Conservation (phyloP, 208 protist genomes). For the Wallacemonas sp. region DNA sequence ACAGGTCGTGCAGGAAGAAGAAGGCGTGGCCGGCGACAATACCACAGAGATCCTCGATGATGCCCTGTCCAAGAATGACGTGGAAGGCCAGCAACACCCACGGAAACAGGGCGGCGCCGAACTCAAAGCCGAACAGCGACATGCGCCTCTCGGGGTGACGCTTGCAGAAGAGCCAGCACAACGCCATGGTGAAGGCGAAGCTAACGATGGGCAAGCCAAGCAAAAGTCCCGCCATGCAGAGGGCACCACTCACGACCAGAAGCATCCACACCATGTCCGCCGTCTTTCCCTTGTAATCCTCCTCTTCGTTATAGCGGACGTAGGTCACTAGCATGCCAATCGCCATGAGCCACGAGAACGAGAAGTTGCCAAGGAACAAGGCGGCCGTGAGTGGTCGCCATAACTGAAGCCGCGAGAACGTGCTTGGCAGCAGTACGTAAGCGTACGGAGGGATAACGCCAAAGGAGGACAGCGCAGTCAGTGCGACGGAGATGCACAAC, state of each 20-base stretch:
- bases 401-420: conserved; percentile 42
- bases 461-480: conserved; percentile 45
- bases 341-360: conserved; percentile 76
- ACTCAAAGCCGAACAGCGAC: conserved; percentile 77
- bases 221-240: conserved; percentile 29
- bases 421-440: conserved; percentile 34
- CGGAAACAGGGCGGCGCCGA: conserved; percentile 72
- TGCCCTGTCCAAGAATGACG: conserved; percentile 54
- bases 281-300: conserved; percentile 67
- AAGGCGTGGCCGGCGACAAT: conserved; percentile 73
- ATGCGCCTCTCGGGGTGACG: conserved; percentile 61
- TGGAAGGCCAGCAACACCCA: conserved; percentile 82
- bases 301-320: conserved; percentile 70
- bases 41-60: conserved; percentile 65
- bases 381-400: conserved; percentile 73
- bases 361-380: conserved; percentile 81
- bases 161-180: conserved; percentile 92
- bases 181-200: conserved; percentile 61
- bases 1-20: conserved; percentile 76
- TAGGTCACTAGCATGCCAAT: conserved; percentile 81
- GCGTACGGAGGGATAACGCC: conserved; percentile 24
- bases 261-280: conserved; percentile 83
- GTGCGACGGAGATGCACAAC: conserved; percentile 34
- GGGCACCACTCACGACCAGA: conserved; percentile 34
- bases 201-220: conserved; percentile 50